phyloP scores from a whole-genome alignment of 2,329 filamentous ascomycete species.

The Cytospora piceicola region DNA sequence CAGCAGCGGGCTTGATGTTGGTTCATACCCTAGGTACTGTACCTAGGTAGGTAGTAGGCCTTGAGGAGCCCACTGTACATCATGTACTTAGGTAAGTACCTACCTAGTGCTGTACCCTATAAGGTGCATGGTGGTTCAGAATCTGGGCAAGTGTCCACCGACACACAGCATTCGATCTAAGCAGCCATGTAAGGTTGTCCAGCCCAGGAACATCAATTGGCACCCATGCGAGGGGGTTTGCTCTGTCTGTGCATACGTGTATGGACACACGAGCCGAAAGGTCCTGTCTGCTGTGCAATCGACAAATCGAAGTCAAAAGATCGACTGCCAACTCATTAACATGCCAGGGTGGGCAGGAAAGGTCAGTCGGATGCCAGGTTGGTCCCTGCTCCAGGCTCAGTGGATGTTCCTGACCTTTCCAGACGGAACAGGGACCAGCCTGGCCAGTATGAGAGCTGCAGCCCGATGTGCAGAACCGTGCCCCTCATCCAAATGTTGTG shows the following conservation, averaged over 20 bases:
- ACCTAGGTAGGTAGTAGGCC: no score
- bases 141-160: neutral
- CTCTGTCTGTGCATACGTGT: neutral
- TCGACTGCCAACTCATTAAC: neutral
- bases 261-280: neutral
- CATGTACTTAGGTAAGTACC: no score
- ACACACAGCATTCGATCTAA: neutral
- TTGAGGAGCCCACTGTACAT: no score
- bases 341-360: neutral
- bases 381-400: neutral
- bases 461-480: neutral
- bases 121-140: no score
- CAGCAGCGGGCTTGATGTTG: neutral
- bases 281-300: neutral
- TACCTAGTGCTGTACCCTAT: no score
- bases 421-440: neutral
- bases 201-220: neutral
- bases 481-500: conserved; percentile 1
- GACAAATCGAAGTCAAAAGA: neutral
- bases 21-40: no score
- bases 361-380: neutral
- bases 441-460: neutral
- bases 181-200: no score
- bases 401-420: neutral
- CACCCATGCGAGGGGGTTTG: neutral